Conservation (phyloP, 2,329 filamentous ascomycete genomes). For the Fusarium subglutinans region DNA sequence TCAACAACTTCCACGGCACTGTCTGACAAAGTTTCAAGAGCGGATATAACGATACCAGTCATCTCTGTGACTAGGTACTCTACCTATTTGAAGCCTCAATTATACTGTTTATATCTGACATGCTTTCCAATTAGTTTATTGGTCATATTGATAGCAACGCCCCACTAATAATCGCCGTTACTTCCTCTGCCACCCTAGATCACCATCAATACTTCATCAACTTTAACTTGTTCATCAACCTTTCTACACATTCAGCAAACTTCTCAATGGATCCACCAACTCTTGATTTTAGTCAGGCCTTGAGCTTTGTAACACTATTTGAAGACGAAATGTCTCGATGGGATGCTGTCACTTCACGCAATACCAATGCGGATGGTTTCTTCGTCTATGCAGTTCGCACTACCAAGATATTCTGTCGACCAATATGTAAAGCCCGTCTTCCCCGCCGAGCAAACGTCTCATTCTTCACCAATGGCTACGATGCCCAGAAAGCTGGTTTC, state of each 20-base stretch:
- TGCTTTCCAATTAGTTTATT: constrained; percentile 28
- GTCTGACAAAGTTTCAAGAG: background rate
- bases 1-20: background rate
- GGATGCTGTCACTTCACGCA: constrained; percentile 49
- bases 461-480: constrained; percentile 58
- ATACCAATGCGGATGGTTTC: constrained; percentile 48
- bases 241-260: background rate
- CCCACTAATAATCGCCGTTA: constrained; percentile 20
- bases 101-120: background rate
- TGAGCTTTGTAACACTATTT: constrained; percentile 29
- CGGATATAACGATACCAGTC: background rate
- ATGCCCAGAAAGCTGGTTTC: constrained; percentile 60
- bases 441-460: constrained; percentile 68
- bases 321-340: constrained; percentile 48
- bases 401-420: constrained; percentile 66
- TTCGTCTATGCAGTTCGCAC: constrained; percentile 57
- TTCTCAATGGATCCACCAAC: background rate
- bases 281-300: background rate
- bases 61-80: background rate
- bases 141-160: constrained; percentile 46
- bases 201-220: background rate
- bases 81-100: background rate
- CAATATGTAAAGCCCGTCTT: constrained; percentile 67
- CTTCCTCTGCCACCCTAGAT: background rate
- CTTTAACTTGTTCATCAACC: background rate